phyloP scores from a whole-genome alignment of 2,329 filamentous ascomycete genomes.

The Fusarium avenaceum region DNA sequence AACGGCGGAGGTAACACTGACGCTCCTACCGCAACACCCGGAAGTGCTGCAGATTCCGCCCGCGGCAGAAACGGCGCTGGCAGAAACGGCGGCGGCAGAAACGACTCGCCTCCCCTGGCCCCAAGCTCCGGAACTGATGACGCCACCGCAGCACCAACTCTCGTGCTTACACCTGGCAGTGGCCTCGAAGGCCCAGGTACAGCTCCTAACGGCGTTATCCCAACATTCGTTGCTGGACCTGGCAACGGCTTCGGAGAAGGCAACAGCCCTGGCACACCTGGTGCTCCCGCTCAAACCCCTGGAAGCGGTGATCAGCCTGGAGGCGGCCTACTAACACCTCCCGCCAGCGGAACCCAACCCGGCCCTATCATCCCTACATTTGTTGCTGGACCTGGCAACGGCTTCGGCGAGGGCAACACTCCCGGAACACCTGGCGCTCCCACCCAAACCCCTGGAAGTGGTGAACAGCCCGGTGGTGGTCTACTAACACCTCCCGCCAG shows the following conservation, averaged over 20 bases:
- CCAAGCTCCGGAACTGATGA: constrained; percentile 7
- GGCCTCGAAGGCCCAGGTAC: constrained; percentile 28
- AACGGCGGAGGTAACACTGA: constrained; percentile 8
- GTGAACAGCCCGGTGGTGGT: not conserved
- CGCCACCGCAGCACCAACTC: constrained; percentile 19
- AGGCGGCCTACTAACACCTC: not conserved
- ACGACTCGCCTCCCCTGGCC: no score
- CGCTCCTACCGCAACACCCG: constrained; percentile 11
- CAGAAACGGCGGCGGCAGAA: not conserved
- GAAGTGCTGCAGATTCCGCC: not conserved
- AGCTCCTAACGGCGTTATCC: constrained; percentile 11
- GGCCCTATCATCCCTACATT: constrained; percentile 16
- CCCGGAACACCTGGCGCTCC: constrained; percentile 1
- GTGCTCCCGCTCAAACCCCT: constrained; percentile 8
- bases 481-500: not conserved
- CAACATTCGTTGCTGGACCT: constrained; percentile 29
- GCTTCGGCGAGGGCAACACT: constrained; percentile 12
- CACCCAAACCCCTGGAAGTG: constrained; percentile 5
- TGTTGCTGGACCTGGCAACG: constrained; percentile 27
- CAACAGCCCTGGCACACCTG: not conserved
- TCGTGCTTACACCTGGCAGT: constrained; percentile 30
- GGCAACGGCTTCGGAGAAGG: constrained; percentile 25
- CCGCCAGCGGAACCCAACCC: not conserved
- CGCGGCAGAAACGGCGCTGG: not conserved
- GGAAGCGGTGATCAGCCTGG: not conserved